phyloP scores from a whole-genome alignment of 2,329 filamentous ascomycete species.

The Rhynchosporium secalis region DNA sequence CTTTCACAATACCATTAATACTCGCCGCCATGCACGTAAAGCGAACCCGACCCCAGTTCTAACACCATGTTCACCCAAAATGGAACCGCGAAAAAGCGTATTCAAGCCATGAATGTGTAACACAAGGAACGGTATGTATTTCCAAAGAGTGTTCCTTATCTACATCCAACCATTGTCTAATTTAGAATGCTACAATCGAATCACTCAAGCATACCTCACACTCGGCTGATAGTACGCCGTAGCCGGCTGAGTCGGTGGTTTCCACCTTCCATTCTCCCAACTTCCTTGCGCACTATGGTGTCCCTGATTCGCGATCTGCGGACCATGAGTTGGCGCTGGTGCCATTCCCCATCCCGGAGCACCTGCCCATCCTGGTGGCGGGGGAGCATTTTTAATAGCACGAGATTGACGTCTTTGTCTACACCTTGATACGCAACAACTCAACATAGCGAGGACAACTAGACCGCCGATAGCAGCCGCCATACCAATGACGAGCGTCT shows the following conservation, averaged over 20 bases:
- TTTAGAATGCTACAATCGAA: neutral
- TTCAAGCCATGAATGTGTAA: no score
- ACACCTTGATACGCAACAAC: slow-evolving; percentile 63
- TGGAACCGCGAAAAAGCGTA: no score
- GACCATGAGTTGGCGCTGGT: slow-evolving; percentile 1
- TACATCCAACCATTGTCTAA: slow-evolving; percentile 6
- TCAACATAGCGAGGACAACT: slow-evolving; percentile 65
- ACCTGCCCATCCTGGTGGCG: slow-evolving; percentile 24
- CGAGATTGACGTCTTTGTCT: slow-evolving; percentile 33
- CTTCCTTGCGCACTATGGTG: slow-evolving; percentile 9
- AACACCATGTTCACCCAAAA: no score
- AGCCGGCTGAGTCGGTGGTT: slow-evolving; percentile 14
- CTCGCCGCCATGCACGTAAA: no score
- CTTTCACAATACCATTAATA: no score
- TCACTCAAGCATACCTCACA: slow-evolving; percentile 27
- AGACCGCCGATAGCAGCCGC: slow-evolving; percentile 70
- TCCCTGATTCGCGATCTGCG: neutral
- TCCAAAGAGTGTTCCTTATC: neutral
- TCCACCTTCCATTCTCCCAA: slow-evolving; percentile 28
- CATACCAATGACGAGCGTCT: slow-evolving; percentile 79
- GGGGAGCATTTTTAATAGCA: slow-evolving; percentile 16
- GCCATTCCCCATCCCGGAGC: slow-evolving; percentile 16
- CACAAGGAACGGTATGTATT: no score
- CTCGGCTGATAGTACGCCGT: slow-evolving; percentile 23
- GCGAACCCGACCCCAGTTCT: no score